Evolutionary conservation across 1,139 yeast genomes (phyloP).

Genomic region (Ogataea hybrid): DNA sequence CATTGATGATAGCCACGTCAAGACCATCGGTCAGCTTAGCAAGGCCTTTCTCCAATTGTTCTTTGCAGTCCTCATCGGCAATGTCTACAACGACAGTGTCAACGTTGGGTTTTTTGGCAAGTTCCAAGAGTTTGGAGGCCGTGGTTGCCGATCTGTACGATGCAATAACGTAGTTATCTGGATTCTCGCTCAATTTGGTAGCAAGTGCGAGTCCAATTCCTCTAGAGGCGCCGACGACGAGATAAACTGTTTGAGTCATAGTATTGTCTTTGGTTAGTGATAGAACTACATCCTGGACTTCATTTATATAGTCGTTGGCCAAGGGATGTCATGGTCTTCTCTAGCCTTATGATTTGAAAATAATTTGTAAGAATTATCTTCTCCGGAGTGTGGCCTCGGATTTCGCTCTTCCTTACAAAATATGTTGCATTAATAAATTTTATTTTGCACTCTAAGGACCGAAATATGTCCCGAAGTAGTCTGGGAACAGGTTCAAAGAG

Average conservation of each 20-base stretch:
- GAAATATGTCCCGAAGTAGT: too few species aligned
- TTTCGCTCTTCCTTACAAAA: neutral
- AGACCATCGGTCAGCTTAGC: constrained; percentile 24
- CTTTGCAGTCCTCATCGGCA: constrained; percentile 15
- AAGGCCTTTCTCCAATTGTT: constrained; percentile 21
- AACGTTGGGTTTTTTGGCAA: constrained; percentile 23
- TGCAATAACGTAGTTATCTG: constrained; percentile 32
- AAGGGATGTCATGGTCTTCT: too few species aligned
- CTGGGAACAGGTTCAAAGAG: too few species aligned
- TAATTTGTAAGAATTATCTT: too few species aligned
- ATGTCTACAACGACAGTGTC: constrained; percentile 25
- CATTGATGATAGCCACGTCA: constrained; percentile 54
- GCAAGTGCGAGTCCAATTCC: constrained; percentile 36
- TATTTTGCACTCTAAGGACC: too few species aligned
- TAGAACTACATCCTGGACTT: too few species aligned
- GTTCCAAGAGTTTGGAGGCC: constrained; percentile 10
- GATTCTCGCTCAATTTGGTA: constrained; percentile 24
- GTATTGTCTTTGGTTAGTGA: too few species aligned
- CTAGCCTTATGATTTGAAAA: too few species aligned
- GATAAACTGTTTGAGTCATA: constrained; percentile 23
- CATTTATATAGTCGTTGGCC: too few species aligned
- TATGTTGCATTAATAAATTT: too few species aligned
- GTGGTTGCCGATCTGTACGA: constrained; percentile 26
- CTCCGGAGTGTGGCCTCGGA: neutral
- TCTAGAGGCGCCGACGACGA: constrained; percentile 34